A percentile compares a stretch with the other conserved stretches of the same genome.
These are phyloP conservation scores for Psilocybe subaeruginosa DNA, from an alignment of 768 basidiomycete species.

Conservation along the genomic window DNA sequence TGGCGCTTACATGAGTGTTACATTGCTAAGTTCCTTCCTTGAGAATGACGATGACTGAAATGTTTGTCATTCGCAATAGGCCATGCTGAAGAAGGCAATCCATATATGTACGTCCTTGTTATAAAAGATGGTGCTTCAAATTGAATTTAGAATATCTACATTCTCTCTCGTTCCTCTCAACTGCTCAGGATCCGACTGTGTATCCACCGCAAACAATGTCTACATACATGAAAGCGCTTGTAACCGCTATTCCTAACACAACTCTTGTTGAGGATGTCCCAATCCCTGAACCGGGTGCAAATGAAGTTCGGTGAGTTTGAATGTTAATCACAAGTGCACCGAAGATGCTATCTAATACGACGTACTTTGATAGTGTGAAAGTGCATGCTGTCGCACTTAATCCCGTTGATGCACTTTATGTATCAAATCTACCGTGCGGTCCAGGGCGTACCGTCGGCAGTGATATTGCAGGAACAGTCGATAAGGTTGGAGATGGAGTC, in stretches of 20 bases:
- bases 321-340: neutral
- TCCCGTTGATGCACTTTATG: slow-evolving; percentile 35
- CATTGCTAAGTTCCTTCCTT: neutral
- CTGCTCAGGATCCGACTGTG: too few relatives aligned
- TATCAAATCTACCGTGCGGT: slow-evolving; percentile 24
- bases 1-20: too few relatives aligned
- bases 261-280: slow-evolving; percentile 28
- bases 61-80: too few relatives aligned
- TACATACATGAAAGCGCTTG: slow-evolving; percentile 29
- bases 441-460: slow-evolving; percentile 36
- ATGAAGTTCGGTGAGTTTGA: slow-evolving; percentile 31
- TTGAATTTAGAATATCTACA: neutral
- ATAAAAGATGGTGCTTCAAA: too few relatives aligned
- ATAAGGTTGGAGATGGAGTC: slow-evolving; percentile 31
- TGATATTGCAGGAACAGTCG: slow-evolving; percentile 37
- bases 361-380: slow-evolving; percentile 22
- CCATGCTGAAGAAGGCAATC: too few relatives aligned
- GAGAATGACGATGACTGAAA: too few relatives aligned
- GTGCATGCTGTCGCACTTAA: slow-evolving; percentile 37
- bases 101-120: too few relatives aligned
- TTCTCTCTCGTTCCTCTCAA: neutral
- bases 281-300: slow-evolving; percentile 27
- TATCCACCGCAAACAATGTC: neutral
- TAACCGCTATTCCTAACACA: slow-evolving; percentile 29
- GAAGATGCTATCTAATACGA: neutral